Conservation (phyloP, 2,329 filamentous ascomycete genomes). For the Aspergillus nomiae region DNA sequence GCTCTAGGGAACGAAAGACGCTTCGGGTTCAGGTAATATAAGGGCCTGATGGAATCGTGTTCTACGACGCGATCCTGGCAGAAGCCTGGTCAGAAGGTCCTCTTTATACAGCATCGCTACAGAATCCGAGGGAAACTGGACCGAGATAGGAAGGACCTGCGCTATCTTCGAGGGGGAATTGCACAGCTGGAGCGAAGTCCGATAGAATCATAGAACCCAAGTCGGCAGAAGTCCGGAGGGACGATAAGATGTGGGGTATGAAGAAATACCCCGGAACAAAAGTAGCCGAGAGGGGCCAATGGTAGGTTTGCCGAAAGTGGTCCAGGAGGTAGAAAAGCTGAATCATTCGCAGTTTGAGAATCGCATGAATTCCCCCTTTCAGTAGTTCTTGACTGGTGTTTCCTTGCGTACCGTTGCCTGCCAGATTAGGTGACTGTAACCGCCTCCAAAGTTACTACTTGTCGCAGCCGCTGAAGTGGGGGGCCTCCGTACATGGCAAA, state of each 20-base stretch:
- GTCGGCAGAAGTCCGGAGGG: not conserved
- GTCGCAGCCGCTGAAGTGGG: not conserved
- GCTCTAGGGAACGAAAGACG: not conserved
- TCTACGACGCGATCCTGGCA: not conserved
- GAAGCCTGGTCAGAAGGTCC: not conserved
- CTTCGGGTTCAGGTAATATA: not conserved
- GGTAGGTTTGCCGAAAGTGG: not conserved
- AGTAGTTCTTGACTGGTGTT: not conserved
- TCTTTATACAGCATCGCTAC: not conserved
- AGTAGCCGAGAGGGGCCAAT: not conserved
- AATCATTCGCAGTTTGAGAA: not conserved
- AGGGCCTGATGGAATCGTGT: not conserved
- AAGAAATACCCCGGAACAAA: not conserved
- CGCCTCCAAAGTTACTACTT: not conserved
- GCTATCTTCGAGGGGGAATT: no score
- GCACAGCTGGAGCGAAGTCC: not conserved
- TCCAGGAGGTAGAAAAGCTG: not conserved
- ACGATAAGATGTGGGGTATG: not conserved
- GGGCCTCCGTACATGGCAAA: not conserved
- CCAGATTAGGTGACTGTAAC: not conserved
- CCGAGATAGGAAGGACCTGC: not conserved
- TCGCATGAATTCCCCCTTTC: slow-evolving; percentile 2
- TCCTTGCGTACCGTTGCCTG: not conserved
- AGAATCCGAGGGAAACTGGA: not conserved
- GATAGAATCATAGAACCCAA: not conserved